These are phyloP conservation scores for Pilasporangium apinafurcum DNA, from an alignment of 352 stramenopile species.

Conservation along the genomic window DNA sequence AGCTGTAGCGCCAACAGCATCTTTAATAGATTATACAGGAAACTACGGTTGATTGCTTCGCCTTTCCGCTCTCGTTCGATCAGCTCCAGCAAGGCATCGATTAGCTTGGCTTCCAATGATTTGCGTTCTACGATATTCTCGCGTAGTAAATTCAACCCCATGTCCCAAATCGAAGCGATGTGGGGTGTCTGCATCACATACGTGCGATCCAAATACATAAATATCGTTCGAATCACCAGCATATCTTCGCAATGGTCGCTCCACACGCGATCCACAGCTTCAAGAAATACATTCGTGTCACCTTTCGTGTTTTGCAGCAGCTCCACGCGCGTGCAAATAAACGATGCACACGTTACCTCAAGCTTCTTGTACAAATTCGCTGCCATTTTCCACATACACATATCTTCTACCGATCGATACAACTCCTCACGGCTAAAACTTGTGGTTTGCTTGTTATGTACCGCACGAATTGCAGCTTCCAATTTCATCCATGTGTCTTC, in stretches of 20 bases:
- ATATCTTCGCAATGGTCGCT: constrained; percentile 90
- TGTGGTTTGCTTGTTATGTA: constrained; percentile 66
- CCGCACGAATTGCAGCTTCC: constrained; percentile 46
- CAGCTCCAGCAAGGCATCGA: constrained; percentile 70
- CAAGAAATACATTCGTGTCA: constrained; percentile 70
- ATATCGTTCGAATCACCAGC: constrained; percentile 91
- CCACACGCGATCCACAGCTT: constrained; percentile 78
- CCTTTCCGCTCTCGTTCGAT: constrained; percentile 86
- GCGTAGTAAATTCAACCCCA: constrained; percentile 76
- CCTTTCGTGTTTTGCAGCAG: constrained; percentile 42
- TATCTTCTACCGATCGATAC: constrained; percentile 81
- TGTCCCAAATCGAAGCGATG: constrained; percentile 88
- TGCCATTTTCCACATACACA: constrained; percentile 93
- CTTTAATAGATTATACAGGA: constrained; percentile 73
- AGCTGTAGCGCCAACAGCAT: constrained; percentile 85
- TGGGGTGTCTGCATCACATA: constrained; percentile 85
- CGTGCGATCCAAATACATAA: constrained; percentile 90
- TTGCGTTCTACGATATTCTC: constrained; percentile 46
- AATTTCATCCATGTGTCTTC: constrained; percentile 73
- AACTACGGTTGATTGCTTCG: constrained; percentile 78
- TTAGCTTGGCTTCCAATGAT: constrained; percentile 58
- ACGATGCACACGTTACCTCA: constrained; percentile 55
- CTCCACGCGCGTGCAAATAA: constrained; percentile 56
- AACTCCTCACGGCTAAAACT: constrained; percentile 73
- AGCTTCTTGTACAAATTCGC: constrained; percentile 63